These are phyloP conservation scores for Colletotrichum echinochloae DNA, from an alignment of 2,329 filamentous ascomycete species.

Conservation along the genomic window DNA sequence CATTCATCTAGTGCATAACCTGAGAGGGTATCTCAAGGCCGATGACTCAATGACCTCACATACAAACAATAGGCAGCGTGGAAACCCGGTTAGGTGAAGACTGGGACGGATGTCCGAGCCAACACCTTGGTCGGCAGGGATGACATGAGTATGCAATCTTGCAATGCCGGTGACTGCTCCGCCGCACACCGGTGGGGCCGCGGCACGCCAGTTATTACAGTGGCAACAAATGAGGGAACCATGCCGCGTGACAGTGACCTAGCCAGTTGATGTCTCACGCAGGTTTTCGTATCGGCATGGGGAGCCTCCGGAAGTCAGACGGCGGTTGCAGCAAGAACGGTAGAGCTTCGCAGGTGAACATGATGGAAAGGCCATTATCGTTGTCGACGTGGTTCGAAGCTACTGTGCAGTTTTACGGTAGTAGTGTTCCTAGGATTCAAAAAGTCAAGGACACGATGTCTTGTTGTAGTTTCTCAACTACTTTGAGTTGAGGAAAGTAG, in stretches of 20 bases:
- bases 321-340: not conserved
- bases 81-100: no score
- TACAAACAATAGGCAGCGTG: no score
- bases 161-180: slow-evolving; percentile 2
- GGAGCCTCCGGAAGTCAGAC: not conserved
- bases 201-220: not conserved
- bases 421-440: not conserved
- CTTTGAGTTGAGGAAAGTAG: no score
- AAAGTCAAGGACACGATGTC: no score
- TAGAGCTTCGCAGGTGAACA: not conserved
- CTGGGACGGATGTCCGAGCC: not conserved
- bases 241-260: not conserved
- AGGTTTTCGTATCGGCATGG: not conserved
- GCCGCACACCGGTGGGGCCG: not conserved
- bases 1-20: no score
- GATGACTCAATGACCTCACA: not conserved
- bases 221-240: not conserved
- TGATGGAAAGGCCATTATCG: not conserved
- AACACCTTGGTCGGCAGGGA: not conserved
- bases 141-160: not conserved
- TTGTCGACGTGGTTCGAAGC: no score
- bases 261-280: not conserved
- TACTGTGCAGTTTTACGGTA: not conserved
- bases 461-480: no score
- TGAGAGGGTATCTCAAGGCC: not conserved